Base-by-base conservation (phyloP, 2,329 filamentous ascomycete genomes). In the Teratosphaeria viscida region DNA sequence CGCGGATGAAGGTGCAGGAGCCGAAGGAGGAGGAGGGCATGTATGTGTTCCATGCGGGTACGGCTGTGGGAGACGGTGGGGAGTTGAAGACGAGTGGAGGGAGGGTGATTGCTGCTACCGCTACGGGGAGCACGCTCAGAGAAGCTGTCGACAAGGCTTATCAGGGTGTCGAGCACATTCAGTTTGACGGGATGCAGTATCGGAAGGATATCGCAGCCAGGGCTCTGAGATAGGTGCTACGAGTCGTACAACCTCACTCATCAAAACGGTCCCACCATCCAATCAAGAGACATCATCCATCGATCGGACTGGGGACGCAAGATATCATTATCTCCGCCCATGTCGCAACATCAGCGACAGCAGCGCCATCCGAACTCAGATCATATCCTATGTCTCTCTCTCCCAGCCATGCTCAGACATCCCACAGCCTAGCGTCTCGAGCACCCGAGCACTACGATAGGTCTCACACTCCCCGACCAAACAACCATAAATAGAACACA, bases 1-100 rank as follows among this genome's bases (percentile, higher is more conserved):
- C 80, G 52, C 72, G 77, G 11, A 86, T 88, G 70, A 79, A 71
- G 32, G 68, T 87, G 52, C 60, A 56, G 47, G 77, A 79, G 76
- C 52, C 78, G 74, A 65, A 87, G 82, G 72, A 74, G 12, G 64
- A 72, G 43, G 74, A 76, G 62, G 71, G 70, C 12, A 87, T 83
- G 63, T 85, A 88, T 63, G 84, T 96, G 63, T 99, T 99, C 83
- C 94, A 99, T 71, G 94, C 94, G 5, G 94, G 94, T 32, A 99
- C 94, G 2, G 81, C 81, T 47, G 72, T 90, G 16, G 78, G 82
- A 10, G 77, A 78, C 23, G 81, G 84, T 39, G 78, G 76, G 19
- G 79, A 85, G 63, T 79, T 97, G 23, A 81, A 85, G 69, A 92
- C 90, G 0, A 82, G 88, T 0, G 94, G 94, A 54, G 94, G 94